Evolutionary conservation across 2,329 filamentous ascomycete species (phyloP), one percentile per base, ranked within the genome.

Genomic region (Penicillium sp.): DNA sequence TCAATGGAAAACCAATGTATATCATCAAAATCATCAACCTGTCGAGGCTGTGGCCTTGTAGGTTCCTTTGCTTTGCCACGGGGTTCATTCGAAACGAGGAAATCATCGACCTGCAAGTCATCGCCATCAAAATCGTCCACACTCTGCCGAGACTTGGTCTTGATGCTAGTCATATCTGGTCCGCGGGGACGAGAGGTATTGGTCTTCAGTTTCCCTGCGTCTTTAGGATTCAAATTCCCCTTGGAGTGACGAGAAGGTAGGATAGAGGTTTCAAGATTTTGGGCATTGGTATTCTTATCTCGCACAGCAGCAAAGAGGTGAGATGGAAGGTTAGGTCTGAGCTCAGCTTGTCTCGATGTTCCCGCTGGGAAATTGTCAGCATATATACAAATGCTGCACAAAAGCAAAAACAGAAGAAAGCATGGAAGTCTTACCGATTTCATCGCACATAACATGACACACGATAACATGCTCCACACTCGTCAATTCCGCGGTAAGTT

Each of bases 381-480:
- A 52, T 15, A n/a, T 0, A 49, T 38, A 38, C 12, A 23, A 6
- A 5, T 21, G 25, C n/a, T 43, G 7, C 15, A 25, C 13, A 25
- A 23, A 42, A 12, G 15, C 21, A 42, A 6, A 7, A 29, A 0
- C 44, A 15, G 27, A 15, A n/a, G n/a, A 4, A 25, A 36, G 1
- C 8, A n/a, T 39, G 21, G 21, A 3, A 23, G 17, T 17, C 75
- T 60, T 71, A 84, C 83, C 90, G 66, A 97, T 89, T 43, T 91
- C 88, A 75, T 97, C 93, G 63, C 93, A 97, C 72, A 90, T 89
- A 49, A 93, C 80, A 68, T 87, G 85, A 59, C 86, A 90, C 25
- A 81, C 81, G 35, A 94, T 83, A 3, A 81, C 76, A 56, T 88
- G 83, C 19, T 83, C 81, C 0, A 78, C 70, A 5, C 77, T 77